These are phyloP conservation scores for Exophiala viscosa DNA, from an alignment of 2,329 filamentous ascomycete genomes.

Conservation along the genomic window DNA sequence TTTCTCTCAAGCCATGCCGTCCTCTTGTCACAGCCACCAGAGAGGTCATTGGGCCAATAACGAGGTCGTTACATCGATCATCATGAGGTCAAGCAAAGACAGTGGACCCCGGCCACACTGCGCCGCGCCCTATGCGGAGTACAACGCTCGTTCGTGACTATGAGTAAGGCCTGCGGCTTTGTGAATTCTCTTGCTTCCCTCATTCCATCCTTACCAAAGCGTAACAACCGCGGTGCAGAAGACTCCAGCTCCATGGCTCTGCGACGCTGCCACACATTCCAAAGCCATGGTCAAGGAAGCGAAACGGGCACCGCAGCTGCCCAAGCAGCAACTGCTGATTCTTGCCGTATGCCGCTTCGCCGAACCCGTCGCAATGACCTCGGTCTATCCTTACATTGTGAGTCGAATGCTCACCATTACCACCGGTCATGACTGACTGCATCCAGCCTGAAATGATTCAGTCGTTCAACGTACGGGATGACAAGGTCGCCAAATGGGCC, in stretches of 20 bases:
- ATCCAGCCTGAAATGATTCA: slow-evolving; percentile 74
- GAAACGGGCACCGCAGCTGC: slow-evolving; percentile 57
- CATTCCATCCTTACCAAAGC: neutral
- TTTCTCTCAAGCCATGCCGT: no score
- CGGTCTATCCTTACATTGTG: slow-evolving; percentile 61
- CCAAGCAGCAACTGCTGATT: slow-evolving; percentile 71
- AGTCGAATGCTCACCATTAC: neutral
- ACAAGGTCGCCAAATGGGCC: slow-evolving; percentile 76
- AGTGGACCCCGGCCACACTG: slow-evolving; percentile 15
- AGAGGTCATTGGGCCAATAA: no score
- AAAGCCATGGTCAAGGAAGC: slow-evolving; percentile 22
- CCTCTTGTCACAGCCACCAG: no score
- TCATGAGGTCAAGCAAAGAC: neutral
- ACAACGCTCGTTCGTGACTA: no score
- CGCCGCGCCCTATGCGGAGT: slow-evolving; percentile 12
- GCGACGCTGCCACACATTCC: neutral
- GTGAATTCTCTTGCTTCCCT: neutral
- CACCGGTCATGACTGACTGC: slow-evolving; percentile 21
- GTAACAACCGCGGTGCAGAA: neutral
- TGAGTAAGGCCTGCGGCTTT: no score
- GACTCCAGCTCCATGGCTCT: slow-evolving; percentile 14
- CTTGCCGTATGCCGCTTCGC: slow-evolving; percentile 75
- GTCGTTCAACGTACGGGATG: slow-evolving; percentile 67
- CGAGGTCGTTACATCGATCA: no score
- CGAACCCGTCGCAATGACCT: slow-evolving; percentile 67